phyloP scores from a whole-genome alignment of 805 yeast species.

The Huiozyma naganishii region DNA sequence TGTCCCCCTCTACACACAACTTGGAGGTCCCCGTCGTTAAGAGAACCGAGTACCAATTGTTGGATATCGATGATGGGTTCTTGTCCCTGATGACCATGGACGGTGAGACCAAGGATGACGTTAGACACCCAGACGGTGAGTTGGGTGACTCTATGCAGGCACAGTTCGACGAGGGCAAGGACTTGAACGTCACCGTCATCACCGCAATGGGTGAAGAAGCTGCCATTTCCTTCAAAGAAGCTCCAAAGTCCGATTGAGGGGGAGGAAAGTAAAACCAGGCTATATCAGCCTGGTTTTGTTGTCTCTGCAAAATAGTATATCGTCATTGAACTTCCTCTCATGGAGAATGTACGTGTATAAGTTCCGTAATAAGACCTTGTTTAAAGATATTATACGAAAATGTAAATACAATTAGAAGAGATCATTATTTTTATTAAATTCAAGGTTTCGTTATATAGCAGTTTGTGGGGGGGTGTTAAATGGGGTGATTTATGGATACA shows the following conservation, averaged over 20 bases:
- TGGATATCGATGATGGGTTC: slow-evolving; percentile 98
- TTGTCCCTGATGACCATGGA: slow-evolving; percentile 92
- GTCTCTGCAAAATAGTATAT: neutral
- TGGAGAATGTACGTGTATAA: neutral
- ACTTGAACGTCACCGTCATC: slow-evolving; percentile 90
- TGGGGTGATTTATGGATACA: neutral
- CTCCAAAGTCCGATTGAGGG: slow-evolving; percentile 50
- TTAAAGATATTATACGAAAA: neutral
- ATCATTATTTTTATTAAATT: neutral
- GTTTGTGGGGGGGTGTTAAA: neutral
- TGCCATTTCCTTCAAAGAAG: slow-evolving; percentile 96
- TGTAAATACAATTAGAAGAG: neutral
- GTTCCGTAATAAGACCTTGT: neutral
- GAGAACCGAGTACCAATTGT: slow-evolving; percentile 93
- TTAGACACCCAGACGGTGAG: slow-evolving; percentile 96
- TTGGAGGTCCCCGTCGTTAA: slow-evolving; percentile 98
- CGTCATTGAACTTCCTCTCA: neutral
- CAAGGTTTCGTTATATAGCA: neutral
- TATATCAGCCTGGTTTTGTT: neutral
- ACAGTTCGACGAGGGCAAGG: slow-evolving; percentile 97
- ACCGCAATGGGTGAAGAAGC: slow-evolving; percentile 99
- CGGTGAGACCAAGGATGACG: slow-evolving; percentile 99
- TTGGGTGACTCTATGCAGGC: slow-evolving; percentile 86
- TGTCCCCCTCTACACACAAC: slow-evolving; percentile 99
- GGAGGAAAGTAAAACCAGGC: neutral